Percentiles rank a stretch among this genome's conserved stretches.
These are phyloP conservation scores for Alternaria sp. DNA, from an alignment of 2,329 filamentous ascomycete species.

Conservation along the genomic window DNA sequence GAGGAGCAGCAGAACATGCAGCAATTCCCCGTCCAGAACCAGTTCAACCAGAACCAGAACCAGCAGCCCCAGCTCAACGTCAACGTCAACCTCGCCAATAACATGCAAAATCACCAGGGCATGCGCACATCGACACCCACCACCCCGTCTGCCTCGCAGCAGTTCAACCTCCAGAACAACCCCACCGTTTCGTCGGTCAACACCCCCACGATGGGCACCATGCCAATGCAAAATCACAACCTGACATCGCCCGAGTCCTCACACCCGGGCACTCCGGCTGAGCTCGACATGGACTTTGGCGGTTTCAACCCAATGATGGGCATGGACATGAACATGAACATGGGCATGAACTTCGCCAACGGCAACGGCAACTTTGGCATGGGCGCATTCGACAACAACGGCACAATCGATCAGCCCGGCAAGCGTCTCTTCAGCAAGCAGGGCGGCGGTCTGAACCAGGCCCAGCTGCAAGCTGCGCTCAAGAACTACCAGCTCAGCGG, in stretches of 20 bases:
- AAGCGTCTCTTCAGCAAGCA: slow-evolving; percentile 88
- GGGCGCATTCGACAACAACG: slow-evolving; percentile 48
- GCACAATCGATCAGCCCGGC: slow-evolving; percentile 85
- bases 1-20: slow-evolving; percentile 67
- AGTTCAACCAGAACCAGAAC: slow-evolving; percentile 62
- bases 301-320: slow-evolving; percentile 48
- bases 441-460: slow-evolving; percentile 72
- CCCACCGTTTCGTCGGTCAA: slow-evolving; percentile 97
- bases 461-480: slow-evolving; percentile 75
- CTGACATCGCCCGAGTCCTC: slow-evolving; percentile 70
- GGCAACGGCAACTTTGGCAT: slow-evolving; percentile 49
- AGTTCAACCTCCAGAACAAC: slow-evolving; percentile 84
- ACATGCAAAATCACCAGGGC: slow-evolving; percentile 72
- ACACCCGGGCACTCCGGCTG: slow-evolving; percentile 71
- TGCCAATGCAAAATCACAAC: slow-evolving; percentile 68
- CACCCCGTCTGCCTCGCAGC: slow-evolving; percentile 73
- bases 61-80: slow-evolving; percentile 77
- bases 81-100: slow-evolving; percentile 79
- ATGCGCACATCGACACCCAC: slow-evolving; percentile 85
- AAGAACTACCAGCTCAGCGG: slow-evolving; percentile 74
- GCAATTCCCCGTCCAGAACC: slow-evolving; percentile 60
- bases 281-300: slow-evolving; percentile 75
- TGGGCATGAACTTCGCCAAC: slow-evolving; percentile 40
- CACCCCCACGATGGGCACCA: slow-evolving; percentile 85
- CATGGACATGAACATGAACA: slow-evolving; percentile 39